Evolutionary conservation across 1,284 basidiomycete genomes (phyloP), one percentile per base, ranked within the genome.

Genomic region (Austropuccinia psidii): DNA sequence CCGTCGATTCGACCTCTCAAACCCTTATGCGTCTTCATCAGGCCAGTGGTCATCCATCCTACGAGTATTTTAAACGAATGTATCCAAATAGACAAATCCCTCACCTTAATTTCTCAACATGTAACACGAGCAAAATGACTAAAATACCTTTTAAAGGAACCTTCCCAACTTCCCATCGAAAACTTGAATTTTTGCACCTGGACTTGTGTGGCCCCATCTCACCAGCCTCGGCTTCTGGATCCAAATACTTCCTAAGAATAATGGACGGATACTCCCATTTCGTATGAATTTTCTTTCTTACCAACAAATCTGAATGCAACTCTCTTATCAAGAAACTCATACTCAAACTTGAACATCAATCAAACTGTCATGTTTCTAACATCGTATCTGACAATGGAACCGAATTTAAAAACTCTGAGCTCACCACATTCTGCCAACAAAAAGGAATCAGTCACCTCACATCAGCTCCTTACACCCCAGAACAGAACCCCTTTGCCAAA

Each of bases 141-240:
- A 58, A 58, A 21, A 37, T 37, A 4, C 60, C 60, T 15, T 62
- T 43, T 39, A 19, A 17, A 2, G 8, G 39, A 21, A 4, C 4
- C 4, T 62, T 62, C 15, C 60, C 60, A 11, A 41, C 7, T 8
- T 24, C 60, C 2, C 4, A 17, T 29, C 8, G 24, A 17, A 41
- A 24, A 43, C 43, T 62, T 8, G 37, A 62, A n/a, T 43, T 24
- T 29, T 11, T 62, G 2, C 60, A 62, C 24, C 11, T 62, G 4
- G 60, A 62, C 29, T 39, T 62, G 11, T 62, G 60, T 27, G 60
- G 60, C 13, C 60, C 60, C 15, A 47, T 62, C 41, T 43, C 39
- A 17, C 60, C 60, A 8, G 4, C 29, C 4, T 62, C 60, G 8
- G 24, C n/a, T 24, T 41, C 39, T 2, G 41, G 60, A 45, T 4